These are phyloP conservation scores for Fonsecaea pugnacius DNA, from an alignment of 2,329 filamentous ascomycete genomes.

Conservation along the genomic window DNA sequence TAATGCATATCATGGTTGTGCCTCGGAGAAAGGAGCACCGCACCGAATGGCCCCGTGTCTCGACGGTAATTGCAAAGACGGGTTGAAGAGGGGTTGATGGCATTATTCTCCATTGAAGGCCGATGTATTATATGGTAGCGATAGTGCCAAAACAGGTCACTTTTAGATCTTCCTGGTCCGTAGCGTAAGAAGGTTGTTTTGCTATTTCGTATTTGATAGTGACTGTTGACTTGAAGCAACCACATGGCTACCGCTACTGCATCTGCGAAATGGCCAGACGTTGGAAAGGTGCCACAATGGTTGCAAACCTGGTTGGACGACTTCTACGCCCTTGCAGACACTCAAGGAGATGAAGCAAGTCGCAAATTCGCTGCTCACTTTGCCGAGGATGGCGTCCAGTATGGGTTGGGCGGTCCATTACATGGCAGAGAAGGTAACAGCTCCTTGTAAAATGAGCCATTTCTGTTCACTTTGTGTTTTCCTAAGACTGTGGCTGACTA, in stretches of 20 bases:
- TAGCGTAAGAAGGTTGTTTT: background rate
- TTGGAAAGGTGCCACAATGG: slow-evolving; percentile 4
- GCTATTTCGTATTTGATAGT: background rate
- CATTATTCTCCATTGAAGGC: too few species aligned
- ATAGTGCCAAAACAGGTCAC: too few species aligned
- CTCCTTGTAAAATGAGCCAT: background rate
- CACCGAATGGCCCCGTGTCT: too few species aligned
- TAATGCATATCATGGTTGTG: too few species aligned
- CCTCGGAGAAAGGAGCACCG: too few species aligned
- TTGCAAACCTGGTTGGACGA: slow-evolving; percentile 1
- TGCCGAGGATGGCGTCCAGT: slow-evolving; percentile 4
- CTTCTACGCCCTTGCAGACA: background rate
- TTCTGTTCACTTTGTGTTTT: too few species aligned
- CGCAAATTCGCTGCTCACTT: background rate
- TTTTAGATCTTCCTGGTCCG: too few species aligned
- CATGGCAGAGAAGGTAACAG: background rate
- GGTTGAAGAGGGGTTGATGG: too few species aligned
- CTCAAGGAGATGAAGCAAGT: slow-evolving; percentile 8
- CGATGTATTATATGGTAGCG: too few species aligned
- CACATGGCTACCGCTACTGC: background rate
- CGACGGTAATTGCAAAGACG: too few species aligned
- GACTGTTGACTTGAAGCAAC: background rate
- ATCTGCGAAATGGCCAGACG: slow-evolving; percentile 1
- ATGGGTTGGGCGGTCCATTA: slow-evolving; percentile 2
- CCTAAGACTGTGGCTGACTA: background rate